Evolutionary conservation across 2,329 filamentous ascomycete species (phyloP), one percentile per base, ranked within the genome.

Genomic region (Ceratocystis lukuohia): DNA sequence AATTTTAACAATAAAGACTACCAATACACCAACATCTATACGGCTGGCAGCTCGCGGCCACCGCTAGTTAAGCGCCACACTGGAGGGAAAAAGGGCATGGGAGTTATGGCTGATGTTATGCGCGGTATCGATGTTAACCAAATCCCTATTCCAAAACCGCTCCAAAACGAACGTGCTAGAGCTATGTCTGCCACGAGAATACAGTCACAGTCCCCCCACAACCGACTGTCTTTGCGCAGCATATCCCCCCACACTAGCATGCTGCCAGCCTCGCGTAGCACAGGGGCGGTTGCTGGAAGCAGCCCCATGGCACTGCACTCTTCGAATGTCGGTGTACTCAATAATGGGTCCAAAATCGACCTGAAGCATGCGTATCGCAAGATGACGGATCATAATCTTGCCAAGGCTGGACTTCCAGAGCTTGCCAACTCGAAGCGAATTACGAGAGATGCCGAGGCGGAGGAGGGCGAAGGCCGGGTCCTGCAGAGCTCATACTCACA

Each of bases 321-420:
- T 72, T 69, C 74, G 1, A 74, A 74, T 61, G 73, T 71, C 73
- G 73, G 82, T 15, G 77, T 84, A 57, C 78, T 88, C 2, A 81
- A 84, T 53, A 84, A 84, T 65, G 85, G 84, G 10, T 80, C 82
- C 61, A 74, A 82, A 1, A 77, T 91, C 64, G 87, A 91, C 72
- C 82, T 88, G 74, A 84, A 81, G 67, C 87, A 79, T 69, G 86
- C 88, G 3, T 89, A 91, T 72, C 80, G 86, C 63, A 82, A 84
- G 67, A 76, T 91, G 20, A 90, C 88, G 1, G 87, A 92, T 72
- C 87, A 87, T 10, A 85, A 86, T 63, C 76, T 92, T 56, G 79
- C 84, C 2, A 80, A 80, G 37, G 85, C 86, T 4, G 80, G 79
- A 63, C 75, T 93, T 41, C 80, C 86, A 5, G 78, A 80, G 63